Percentiles rank a stretch among this genome's conserved stretches.
Evolutionary conservation across 441 rosid genomes (phyloP).

Genomic region (Eutrema salsugineum): DNA sequence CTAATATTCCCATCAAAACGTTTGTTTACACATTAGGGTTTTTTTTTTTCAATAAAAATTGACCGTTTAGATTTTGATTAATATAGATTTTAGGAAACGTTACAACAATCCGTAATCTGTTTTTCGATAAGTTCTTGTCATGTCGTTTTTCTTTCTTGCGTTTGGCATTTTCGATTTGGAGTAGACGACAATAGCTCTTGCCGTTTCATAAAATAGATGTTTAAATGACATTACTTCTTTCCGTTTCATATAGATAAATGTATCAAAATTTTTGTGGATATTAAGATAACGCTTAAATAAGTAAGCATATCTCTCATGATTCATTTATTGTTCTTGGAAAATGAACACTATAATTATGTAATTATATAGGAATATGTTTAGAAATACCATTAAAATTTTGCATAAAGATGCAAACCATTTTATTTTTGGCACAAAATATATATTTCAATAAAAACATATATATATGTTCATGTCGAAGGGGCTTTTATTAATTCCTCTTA

Average conservation of each 20-base stretch:
- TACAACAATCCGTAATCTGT: background rate
- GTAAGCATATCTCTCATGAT: background rate
- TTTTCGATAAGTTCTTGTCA: background rate
- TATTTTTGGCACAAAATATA: background rate
- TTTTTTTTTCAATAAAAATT: background rate
- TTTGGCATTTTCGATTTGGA: background rate
- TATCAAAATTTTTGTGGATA: background rate
- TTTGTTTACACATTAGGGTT: slow-evolving; percentile 7
- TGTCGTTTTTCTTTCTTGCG: background rate
- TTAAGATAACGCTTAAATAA: background rate
- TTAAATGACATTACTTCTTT: background rate
- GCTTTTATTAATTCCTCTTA: background rate
- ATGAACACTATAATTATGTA: background rate
- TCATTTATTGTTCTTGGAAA: background rate
- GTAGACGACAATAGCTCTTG: background rate
- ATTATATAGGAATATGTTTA: background rate
- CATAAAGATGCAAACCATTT: background rate
- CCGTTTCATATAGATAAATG: background rate
- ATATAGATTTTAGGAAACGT: background rate
- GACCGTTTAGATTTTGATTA: background rate
- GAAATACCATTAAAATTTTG: slow-evolving; percentile 5
- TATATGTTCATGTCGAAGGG: background rate
- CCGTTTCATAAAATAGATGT: background rate
- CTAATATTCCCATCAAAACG: background rate
- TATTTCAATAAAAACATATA: background rate